Percentiles rank a stretch among this genome's conserved stretches.
These are phyloP conservation scores for Xylaria sp. DNA, from an alignment of 2,329 filamentous ascomycete genomes.

Conservation along the genomic window DNA sequence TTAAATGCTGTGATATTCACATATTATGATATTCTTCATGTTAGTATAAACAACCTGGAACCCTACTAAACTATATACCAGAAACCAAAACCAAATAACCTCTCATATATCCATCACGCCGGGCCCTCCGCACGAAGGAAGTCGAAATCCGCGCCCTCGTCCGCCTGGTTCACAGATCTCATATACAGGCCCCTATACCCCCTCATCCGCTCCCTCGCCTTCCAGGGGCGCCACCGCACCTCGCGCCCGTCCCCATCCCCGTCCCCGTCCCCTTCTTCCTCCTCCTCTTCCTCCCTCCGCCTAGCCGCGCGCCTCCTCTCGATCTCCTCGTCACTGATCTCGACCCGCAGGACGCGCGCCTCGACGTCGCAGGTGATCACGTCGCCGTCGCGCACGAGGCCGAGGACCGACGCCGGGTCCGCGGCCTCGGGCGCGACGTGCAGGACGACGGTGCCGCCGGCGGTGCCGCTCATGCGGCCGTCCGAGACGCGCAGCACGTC, in stretches of 20 bases:
- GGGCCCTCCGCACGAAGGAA: conserved; percentile 55
- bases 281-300: conserved; percentile 45
- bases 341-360: conserved; percentile 59
- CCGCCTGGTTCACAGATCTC: conserved; percentile 61
- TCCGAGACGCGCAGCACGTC: conserved; percentile 88
- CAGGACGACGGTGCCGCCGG: conserved; percentile 86
- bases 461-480: conserved; percentile 83
- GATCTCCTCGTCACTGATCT: conserved; percentile 73
- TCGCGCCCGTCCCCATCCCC: conserved; percentile 24
- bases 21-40: no score
- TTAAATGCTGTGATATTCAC: no score
- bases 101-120: background rate
- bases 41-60: no score
- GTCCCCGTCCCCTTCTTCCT: no score
- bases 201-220: conserved; percentile 44
- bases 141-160: conserved; percentile 63
- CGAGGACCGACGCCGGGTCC: conserved; percentile 73
- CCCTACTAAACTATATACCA: no score
- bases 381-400: conserved; percentile 76
- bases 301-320: conserved; percentile 61
- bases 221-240: conserved; percentile 36
- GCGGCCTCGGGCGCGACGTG: conserved; percentile 88
- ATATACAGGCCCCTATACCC: conserved; percentile 64
- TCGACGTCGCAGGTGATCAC: conserved; percentile 77
- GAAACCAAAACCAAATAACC: background rate